Base-by-base conservation (phyloP, 2,329 filamentous ascomycete species). In the Aspergillus flavus region DNA sequence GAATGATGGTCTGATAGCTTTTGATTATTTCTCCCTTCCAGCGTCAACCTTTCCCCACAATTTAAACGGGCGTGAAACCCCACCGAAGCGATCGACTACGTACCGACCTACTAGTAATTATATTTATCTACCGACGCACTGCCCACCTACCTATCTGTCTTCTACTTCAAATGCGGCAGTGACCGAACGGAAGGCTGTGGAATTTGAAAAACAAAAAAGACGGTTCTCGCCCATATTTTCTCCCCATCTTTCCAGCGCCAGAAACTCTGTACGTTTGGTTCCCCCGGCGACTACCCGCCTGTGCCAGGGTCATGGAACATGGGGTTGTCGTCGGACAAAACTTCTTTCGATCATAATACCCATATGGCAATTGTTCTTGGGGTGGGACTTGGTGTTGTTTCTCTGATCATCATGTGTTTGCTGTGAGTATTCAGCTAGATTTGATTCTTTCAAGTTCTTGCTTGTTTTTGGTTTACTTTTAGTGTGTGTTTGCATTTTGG, bases 331-430 rank as follows among this genome's bases (percentile, higher is more conserved):
- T 68, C 69, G 69, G 68, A 66, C 19, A 62, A 70, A 48, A 55
- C 70, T 41, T 26, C 64, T n/a, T n/a, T 63, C 34, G 67, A 57
- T 45, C 61, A 71, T 57, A 69, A 69, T 36, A 68, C 63, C 61
- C 71, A 75, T 63, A 71, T 76, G 66, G 73, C 69, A 46, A 75
- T 76, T 63, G 74, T 74, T 54, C 57, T 76, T 21, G 74, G 73
- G 4, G 70, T 75, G 56, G 74, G 73, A 11, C 70, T 76, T 10
- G 73, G 72, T 23, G 67, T 76, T 7, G 71, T 75, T 26, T 56
- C 70, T 48, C 59, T 76, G 9, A 75, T 76, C 50, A 68, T 74
- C 39, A 64, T 74, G 62, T 75, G 74, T 67, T 66, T 75, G 56
- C 63, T 76, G 74, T 76, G 62, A 67, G 73, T 69, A 39, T 36